Evolutionary conservation across 352 stramenopile species (phyloP), one percentile per base, ranked within the genome.

Genomic region (Phytophthora ohioensis): DNA sequence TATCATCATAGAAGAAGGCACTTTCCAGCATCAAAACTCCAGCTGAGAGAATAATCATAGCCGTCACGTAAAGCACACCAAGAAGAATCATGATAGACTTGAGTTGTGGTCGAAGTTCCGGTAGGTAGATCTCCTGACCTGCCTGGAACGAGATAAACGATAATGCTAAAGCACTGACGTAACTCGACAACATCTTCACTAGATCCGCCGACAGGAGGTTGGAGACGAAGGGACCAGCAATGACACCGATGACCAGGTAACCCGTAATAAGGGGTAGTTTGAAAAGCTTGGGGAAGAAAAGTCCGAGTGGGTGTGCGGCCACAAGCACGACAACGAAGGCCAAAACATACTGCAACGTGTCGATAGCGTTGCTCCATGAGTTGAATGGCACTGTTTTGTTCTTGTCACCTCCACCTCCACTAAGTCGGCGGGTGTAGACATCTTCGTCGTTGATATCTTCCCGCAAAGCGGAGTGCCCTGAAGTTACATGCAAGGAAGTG

Each of bases 71-170:
- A 17, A 88, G 60, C 21, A 75, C 65, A 10, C 57, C 48, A 3
- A 89, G 67, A n/a, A 88, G 63, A 63, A 82, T 69, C 34, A 87
- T 67, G 46, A 91, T 88, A 15, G 80, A 67, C 56, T 83, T 85
- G 69, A 90, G 78, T 64, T 90, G 81, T 21, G 83, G 83, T 11
- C 57, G 67, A 15, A 91, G 69, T 55, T 90, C 83, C 4, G 81
- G 83, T 17, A 85, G 59, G 13, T 90, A 91, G 49, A 90, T 88
- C 52, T 90, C 84, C 35, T 91, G 83, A 1, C 83, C 83, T 15
- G 83, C 83, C 52, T 91, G 81, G 73, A 88, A 87, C 67, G 84
- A 90, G 63, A 91, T 91, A 74, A 90, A 90, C 30, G 81, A 90
- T 15, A 91, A 74, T 27, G 83, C 81, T 53, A 90, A 62, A 30